These are phyloP conservation scores for Phytophthora hybrid DNA, from an alignment of 352 stramenopile genomes.

Conservation along the genomic window DNA sequence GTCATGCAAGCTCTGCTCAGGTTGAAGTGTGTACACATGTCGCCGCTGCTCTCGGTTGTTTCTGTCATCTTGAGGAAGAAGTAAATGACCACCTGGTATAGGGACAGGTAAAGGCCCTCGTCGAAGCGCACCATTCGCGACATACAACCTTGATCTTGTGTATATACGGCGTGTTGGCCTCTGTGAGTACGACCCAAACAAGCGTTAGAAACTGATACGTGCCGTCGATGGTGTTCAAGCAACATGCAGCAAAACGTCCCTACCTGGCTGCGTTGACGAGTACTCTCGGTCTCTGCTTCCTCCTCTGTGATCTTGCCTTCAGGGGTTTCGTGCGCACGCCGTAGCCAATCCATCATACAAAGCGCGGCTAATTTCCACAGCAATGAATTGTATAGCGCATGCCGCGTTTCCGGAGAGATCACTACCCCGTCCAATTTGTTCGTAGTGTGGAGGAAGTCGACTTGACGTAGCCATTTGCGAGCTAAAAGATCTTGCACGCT, in stretches of 20 bases:
- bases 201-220: background rate
- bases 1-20: conserved; percentile 7
- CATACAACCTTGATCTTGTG: conserved; percentile 33
- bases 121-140: conserved; percentile 33
- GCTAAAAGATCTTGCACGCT: conserved; percentile 52
- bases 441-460: conserved; percentile 61
- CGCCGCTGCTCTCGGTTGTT: conserved; percentile 19
- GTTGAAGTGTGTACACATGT: conserved; percentile 18
- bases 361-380: conserved; percentile 65
- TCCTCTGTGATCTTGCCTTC: conserved; percentile 31
- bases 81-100: conserved; percentile 28
- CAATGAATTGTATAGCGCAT: conserved; percentile 44
- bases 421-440: conserved; percentile 43
- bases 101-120: conserved; percentile 35
- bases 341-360: conserved; percentile 54
- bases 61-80: conserved; percentile 22
- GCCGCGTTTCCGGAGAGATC: conserved; percentile 16
- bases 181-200: conserved; percentile 8
- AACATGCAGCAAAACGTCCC: background rate
- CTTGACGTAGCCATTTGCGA: conserved; percentile 62
- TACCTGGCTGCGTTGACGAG: conserved; percentile 41
- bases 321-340: conserved; percentile 16
- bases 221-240: background rate
- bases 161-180: conserved; percentile 28
- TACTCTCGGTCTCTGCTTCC: conserved; percentile 45